Percentiles rank a stretch among this genome's conserved stretches.
phyloP scores from a whole-genome alignment of 2,329 filamentous ascomycete species.

The Alternaria viburni region DNA sequence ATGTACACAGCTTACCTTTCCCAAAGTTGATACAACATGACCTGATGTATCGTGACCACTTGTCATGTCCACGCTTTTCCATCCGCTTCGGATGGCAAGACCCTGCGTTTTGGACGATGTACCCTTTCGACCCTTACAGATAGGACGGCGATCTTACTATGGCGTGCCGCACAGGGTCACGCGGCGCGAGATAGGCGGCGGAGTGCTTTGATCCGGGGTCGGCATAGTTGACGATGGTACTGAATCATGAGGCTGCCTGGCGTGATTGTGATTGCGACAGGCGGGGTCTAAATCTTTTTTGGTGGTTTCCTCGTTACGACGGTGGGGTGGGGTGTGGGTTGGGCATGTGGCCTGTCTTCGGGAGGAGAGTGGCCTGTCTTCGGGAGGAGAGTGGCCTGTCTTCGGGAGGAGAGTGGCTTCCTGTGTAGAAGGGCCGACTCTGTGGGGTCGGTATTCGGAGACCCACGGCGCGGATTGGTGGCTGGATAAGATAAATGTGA shows the following conservation, averaged over 20 bases:
- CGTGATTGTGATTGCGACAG: neutral
- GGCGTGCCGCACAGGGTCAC: constrained; percentile 7
- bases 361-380: constrained; percentile 5
- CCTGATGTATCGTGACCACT: constrained; percentile 3
- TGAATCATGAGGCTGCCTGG: neutral
- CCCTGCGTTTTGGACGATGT: neutral
- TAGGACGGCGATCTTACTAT: constrained; percentile 1
- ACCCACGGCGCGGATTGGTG: neutral
- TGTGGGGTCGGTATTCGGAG: neutral
- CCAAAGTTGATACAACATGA: neutral
- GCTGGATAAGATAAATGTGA: neutral
- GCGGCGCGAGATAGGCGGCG: constrained; percentile 3
- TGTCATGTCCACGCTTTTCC: constrained; percentile 6
- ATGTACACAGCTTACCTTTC: neutral
- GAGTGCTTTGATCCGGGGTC: constrained; percentile 2
- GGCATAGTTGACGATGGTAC: constrained; percentile 6
- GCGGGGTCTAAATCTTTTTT: constrained; percentile 2
- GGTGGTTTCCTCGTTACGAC: neutral
- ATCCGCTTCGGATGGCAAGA: neutral
- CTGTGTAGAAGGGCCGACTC: constrained; percentile 9
- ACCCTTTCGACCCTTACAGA: neutral
- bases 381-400: neutral
- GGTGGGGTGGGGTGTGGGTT: constrained; percentile 1
- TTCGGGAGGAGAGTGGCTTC: constrained; percentile 1
- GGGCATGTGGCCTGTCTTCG: neutral